Percentiles rank a stretch among this genome's conserved stretches.
These are phyloP conservation scores for Dictyostelium firmibasis DNA, from an alignment of 78 protist genomes.

Conservation along the genomic window DNA sequence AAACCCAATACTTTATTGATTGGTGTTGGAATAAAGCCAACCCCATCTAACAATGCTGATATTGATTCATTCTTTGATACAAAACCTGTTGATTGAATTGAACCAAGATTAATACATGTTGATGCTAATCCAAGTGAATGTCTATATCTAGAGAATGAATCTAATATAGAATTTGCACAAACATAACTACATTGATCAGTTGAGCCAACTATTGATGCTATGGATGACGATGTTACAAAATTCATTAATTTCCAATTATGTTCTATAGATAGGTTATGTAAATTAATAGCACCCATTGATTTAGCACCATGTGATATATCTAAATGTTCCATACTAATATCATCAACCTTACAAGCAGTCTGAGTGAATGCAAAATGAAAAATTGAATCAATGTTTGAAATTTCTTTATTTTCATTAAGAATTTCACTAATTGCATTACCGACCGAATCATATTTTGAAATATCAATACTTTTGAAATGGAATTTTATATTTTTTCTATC, in stretches of 20 bases:
- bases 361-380: slow-evolving; percentile 54
- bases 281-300: slow-evolving; percentile 72
- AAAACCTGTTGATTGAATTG: slow-evolving; percentile 14
- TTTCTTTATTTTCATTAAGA: not conserved
- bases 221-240: slow-evolving; percentile 68
- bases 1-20: not conserved
- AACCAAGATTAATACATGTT: slow-evolving; percentile 58
- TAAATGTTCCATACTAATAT: not conserved
- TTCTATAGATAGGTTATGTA: slow-evolving; percentile 43
- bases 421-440: not conserved
- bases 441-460: not conserved
- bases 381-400: slow-evolving; percentile 17
- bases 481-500: not conserved
- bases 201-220: not conserved
- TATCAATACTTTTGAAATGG: not conserved
- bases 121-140: slow-evolving; percentile 29
- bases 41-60: not conserved
- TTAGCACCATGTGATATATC: slow-evolving; percentile 41
- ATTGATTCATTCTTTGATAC: slow-evolving; percentile 18
- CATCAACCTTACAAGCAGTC: not conserved
- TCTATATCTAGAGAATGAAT: slow-evolving; percentile 63
- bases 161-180: slow-evolving; percentile 82
- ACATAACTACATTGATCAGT: slow-evolving; percentile 75
- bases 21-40: not conserved
- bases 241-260: not conserved